A percentile compares a stretch with the other conserved stretches of the same genome.
Evolutionary conservation across 1,284 basidiomycete genomes (phyloP).

Genomic region (Heterobasidion parviporum): DNA sequence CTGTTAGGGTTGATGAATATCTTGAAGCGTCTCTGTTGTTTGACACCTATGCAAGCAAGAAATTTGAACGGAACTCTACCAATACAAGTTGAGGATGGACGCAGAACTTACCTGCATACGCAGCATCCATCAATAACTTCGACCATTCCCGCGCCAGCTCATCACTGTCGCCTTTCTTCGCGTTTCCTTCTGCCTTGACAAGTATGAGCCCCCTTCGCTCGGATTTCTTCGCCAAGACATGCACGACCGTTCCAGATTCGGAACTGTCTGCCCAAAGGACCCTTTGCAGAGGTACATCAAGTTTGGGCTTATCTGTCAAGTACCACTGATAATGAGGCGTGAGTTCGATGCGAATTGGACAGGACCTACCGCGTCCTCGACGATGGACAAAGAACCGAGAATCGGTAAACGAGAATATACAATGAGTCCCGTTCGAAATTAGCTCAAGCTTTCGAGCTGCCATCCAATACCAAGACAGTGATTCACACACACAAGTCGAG

Average conservation of each 20-base stretch:
- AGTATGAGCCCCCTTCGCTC: constrained; percentile 28
- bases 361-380: constrained; percentile 1
- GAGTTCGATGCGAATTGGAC: not conserved
- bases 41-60: constrained; percentile 30
- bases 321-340: not conserved
- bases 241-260: constrained; percentile 30
- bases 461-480: not conserved
- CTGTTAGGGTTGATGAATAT: constrained; percentile 87
- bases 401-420: constrained; percentile 21
- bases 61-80: not conserved
- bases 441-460: constrained; percentile 7
- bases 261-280: constrained; percentile 42
- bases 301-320: constrained; percentile 6
- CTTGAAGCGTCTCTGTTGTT: constrained; percentile 44
- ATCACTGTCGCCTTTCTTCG: constrained; percentile 26
- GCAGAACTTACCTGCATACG: constrained; percentile 48
- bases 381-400: constrained; percentile 22
- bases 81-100: not conserved
- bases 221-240: constrained; percentile 33
- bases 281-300: constrained; percentile 33
- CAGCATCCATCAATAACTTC: constrained; percentile 41
- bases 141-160: constrained; percentile 46
- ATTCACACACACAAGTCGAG: no score
- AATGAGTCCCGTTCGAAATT: constrained; percentile 10
- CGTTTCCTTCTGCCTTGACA: constrained; percentile 32